Conservation (phyloP, 2,329 filamentous ascomycete species). For the Sclerotinia sclerotiorum region DNA sequence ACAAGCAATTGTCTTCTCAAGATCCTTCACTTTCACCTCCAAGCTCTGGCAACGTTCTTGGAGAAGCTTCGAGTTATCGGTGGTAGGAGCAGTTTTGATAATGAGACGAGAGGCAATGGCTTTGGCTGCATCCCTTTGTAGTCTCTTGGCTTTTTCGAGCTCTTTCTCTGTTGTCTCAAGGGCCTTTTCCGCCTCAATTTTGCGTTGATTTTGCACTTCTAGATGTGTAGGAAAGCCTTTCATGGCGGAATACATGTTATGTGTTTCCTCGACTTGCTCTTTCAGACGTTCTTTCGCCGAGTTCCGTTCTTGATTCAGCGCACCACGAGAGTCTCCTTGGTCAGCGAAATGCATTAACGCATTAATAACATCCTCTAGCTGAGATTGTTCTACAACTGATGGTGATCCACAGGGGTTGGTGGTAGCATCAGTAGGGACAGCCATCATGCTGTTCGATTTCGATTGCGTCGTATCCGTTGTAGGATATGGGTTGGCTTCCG, state of each 20-base stretch:
- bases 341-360: slow-evolving; percentile 4
- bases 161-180: background rate
- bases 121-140: background rate
- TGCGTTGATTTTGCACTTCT: background rate
- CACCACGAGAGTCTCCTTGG: background rate
- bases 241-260: background rate
- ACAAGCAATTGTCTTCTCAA: background rate
- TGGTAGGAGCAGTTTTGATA: background rate
- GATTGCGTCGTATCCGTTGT: background rate
- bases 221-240: background rate
- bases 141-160: background rate
- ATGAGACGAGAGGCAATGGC: background rate
- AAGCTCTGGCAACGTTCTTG: background rate
- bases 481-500: background rate
- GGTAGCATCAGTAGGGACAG: background rate
- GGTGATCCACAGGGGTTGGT: background rate
- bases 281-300: background rate
- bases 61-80: background rate
- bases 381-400: background rate
- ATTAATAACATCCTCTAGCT: background rate
- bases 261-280: background rate
- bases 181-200: background rate
- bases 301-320: background rate
- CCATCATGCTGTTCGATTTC: background rate
- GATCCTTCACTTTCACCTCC: background rate